Evolutionary conservation across 148 eudicot genomes (phyloP), one percentile per base, ranked within the genome.

Genomic region (Amaranthus hypochondriacus): DNA sequence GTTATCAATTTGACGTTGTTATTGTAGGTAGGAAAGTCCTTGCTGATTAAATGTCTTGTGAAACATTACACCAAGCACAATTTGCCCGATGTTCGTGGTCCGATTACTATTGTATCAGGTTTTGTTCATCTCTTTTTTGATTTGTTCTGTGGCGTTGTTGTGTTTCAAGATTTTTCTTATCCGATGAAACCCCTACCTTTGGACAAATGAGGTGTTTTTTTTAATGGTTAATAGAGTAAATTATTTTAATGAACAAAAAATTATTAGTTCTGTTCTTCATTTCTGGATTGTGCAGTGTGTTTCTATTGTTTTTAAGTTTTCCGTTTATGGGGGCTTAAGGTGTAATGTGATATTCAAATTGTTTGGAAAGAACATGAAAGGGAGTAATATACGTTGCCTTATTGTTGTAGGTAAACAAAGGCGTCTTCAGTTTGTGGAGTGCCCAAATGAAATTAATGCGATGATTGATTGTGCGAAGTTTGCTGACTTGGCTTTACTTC

Each of bases 391-490:
- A 47, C 56, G 53, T 14, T 69, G 21, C 43, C 50, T 50, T 64
- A 14, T 57, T 68, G 11, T 76, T 65, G 70, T 71, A 94, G 97
- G 97, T 63, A 94, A 94, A 83, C 85, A 91, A 82, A 87, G 98
- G 80, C 85, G 97, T n/a, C 62, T 94, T 44, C 96, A 91, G 68
- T 89, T 94, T 81, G 88, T 94, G 28, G 98, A 94, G 84, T 94
- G 98, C 74, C 97, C 98, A 18, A 94, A 92, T 88, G 98, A 94
- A 75, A 92, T 94, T 44, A 91, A 87, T 80, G 96, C 92, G 59
- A 94, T 92, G 98, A 87, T 94, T 81, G 98, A 94, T 82, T 87
- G 92, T 77, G 97, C 98, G 14, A 94, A 94, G 78, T 79, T 84
- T 86, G 96, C 98, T 80, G 98, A 94, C 83, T 75, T 94, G 64